phyloP scores from a whole-genome alignment of 192 early-diverging fungal genomes.

The Borealophlyctis nickersoniae region DNA sequence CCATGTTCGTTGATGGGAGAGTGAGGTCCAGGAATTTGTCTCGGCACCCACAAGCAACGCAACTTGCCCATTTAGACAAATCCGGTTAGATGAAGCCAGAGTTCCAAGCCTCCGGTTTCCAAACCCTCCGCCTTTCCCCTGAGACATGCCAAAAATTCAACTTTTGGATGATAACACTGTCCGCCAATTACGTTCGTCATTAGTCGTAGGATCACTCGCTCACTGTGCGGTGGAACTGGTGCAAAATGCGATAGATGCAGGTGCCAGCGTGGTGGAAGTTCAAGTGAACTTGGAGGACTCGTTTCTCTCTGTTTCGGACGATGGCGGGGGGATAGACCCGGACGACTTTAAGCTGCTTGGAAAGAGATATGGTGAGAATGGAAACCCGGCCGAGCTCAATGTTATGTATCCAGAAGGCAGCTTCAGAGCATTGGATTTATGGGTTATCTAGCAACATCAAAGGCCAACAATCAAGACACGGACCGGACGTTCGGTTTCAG shows the following conservation, averaged over 20 bases:
- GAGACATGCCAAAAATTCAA: too few relatives aligned
- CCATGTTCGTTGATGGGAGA: too few relatives aligned
- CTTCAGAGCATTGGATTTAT: conserved; percentile 5
- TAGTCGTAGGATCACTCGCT: conserved; percentile 31
- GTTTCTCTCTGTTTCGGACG: conserved; percentile 56
- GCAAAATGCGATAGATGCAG: conserved; percentile 67
- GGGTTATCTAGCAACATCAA: conserved; percentile 53
- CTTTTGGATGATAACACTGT: conserved; percentile 14
- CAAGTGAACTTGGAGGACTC: conserved; percentile 23
- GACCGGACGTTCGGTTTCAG: conserved; percentile 60
- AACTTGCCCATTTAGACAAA: too few relatives aligned
- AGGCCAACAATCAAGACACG: conserved; percentile 37
- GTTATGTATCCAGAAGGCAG: neutral
- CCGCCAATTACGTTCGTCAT: conserved; percentile 18
- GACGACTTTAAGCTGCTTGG: conserved; percentile 49
- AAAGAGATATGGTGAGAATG: conserved; percentile 36
- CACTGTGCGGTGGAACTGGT: conserved; percentile 61
- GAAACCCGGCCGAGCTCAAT: neutral
- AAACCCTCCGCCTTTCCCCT: too few relatives aligned
- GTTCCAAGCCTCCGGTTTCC: too few relatives aligned
- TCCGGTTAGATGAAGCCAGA: too few relatives aligned
- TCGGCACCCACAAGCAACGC: too few relatives aligned
- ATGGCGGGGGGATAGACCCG: conserved; percentile 57
- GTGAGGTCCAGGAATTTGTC: too few relatives aligned
- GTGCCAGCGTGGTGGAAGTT: conserved; percentile 47